Evolutionary conservation across 441 rosid species (phyloP).

Genomic region (Pelargonium myrrhifolium): DNA sequence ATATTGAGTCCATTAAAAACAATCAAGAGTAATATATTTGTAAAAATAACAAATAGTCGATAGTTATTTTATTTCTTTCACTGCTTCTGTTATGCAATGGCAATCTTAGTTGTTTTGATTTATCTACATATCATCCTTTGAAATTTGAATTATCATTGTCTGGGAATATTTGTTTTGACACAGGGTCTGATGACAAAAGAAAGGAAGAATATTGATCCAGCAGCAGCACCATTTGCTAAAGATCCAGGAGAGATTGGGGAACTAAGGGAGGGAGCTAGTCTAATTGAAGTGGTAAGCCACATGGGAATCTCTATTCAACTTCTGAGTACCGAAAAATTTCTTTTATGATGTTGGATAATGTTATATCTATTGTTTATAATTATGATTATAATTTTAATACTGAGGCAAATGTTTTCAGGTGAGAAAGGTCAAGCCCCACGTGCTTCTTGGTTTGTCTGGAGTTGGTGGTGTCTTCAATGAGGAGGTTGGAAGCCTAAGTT

Average conservation of each 20-base stretch:
- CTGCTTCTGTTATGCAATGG: not conserved
- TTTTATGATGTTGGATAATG: not conserved
- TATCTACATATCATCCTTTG: slow-evolving; percentile 6
- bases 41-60: not conserved
- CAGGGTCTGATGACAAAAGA: slow-evolving; percentile 92
- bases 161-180: slow-evolving; percentile 16
- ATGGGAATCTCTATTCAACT: slow-evolving; percentile 15
- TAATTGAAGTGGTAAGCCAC: slow-evolving; percentile 77
- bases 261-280: slow-evolving; percentile 76
- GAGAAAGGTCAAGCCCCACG: slow-evolving; percentile 75
- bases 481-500: slow-evolving; percentile 43
- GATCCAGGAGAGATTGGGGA: slow-evolving; percentile 50
- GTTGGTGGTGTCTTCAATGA: slow-evolving; percentile 85
- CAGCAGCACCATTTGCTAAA: slow-evolving; percentile 80
- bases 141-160: not conserved
- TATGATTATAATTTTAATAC: slow-evolving; percentile 8
- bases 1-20: not conserved
- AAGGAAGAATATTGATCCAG: slow-evolving; percentile 78
- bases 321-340: slow-evolving; percentile 15
- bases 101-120: slow-evolving; percentile 3
- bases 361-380: not conserved
- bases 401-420: slow-evolving; percentile 44
- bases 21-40: not conserved
- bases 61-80: not conserved
- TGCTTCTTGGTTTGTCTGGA: slow-evolving; percentile 98